These are phyloP conservation scores for Solanum sparsipilum DNA, from an alignment of 257 asterid genomes.

Conservation along the genomic window DNA sequence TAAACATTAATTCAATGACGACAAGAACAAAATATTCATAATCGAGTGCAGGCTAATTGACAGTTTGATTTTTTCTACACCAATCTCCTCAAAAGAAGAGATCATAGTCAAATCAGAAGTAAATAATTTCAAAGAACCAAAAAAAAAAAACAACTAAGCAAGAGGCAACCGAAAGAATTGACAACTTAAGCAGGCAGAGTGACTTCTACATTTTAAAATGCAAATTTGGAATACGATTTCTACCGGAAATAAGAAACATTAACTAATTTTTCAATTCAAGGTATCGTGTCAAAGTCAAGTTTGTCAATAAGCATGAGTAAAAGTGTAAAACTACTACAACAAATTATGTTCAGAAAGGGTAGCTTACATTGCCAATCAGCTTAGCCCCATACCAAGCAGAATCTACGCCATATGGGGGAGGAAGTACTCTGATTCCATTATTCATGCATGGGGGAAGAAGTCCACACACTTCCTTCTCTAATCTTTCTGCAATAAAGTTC, in stretches of 20 bases:
- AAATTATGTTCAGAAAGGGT: background rate
- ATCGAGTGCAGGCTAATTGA: background rate
- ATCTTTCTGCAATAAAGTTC: conserved; percentile 47
- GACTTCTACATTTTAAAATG: background rate
- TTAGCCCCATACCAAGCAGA: conserved; percentile 96
- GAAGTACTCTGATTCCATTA: conserved; percentile 60
- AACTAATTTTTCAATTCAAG: background rate
- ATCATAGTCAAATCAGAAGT: background rate
- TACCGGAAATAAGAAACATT: background rate
- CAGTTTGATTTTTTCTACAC: background rate
- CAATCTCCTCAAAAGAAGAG: background rate
- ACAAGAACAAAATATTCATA: background rate
- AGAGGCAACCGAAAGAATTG: background rate
- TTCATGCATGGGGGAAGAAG: conserved; percentile 35
- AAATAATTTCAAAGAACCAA: too few species aligned
- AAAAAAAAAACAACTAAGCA: background rate
- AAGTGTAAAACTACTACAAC: background rate
- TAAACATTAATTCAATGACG: background rate
- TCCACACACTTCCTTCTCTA: conserved; percentile 64
- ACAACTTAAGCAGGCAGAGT: background rate
- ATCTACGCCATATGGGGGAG: conserved; percentile 80
- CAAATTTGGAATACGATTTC: background rate
- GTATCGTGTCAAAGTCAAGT: background rate
- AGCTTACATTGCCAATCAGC: conserved; percentile 78
- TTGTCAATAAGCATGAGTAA: background rate